These are phyloP conservation scores for Elongisporangium undulatum DNA, from an alignment of 352 stramenopile species.

Conservation along the genomic window DNA sequence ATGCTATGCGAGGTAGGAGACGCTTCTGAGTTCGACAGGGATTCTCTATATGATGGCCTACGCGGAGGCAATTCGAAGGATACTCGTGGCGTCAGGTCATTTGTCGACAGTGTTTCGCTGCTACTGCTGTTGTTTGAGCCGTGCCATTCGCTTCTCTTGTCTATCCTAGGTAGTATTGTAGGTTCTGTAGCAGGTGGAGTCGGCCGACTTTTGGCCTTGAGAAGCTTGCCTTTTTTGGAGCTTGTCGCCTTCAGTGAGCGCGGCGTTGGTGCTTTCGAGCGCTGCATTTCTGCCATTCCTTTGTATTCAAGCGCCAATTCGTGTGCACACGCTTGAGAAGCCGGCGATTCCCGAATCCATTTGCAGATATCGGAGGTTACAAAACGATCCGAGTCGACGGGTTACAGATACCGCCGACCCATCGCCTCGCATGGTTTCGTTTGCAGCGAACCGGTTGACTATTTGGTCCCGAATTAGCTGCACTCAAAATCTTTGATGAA, in stretches of 20 bases:
- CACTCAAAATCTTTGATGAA: neutral
- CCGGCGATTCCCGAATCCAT: slow-evolving; percentile 1
- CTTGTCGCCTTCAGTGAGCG: slow-evolving; percentile 15
- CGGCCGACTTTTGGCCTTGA: slow-evolving; percentile 23
- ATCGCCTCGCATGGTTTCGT: neutral
- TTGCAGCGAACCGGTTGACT: neutral
- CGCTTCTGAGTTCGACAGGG: slow-evolving; percentile 10
- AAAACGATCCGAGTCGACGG: slow-evolving; percentile 14
- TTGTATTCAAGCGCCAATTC: neutral
- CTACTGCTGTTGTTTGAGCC: slow-evolving; percentile 11
- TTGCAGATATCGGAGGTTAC: slow-evolving; percentile 17
- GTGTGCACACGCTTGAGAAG: neutral
- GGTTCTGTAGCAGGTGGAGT: slow-evolving; percentile 4
- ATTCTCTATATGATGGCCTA: slow-evolving; percentile 10
- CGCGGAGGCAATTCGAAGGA: slow-evolving; percentile 4
- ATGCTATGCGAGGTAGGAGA: slow-evolving; percentile 29
- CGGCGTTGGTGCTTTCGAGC: slow-evolving; percentile 12
- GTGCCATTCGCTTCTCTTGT: slow-evolving; percentile 10
- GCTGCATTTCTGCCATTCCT: slow-evolving; percentile 25
- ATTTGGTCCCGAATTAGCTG: neutral
- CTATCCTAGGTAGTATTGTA: slow-evolving; percentile 34
- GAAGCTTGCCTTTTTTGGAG: slow-evolving; percentile 15
- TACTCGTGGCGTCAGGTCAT: neutral
- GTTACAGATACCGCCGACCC: neutral
- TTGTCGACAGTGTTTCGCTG: slow-evolving; percentile 1